Evolutionary conservation across 208 protist genomes (phyloP), one percentile per base, ranked within the genome.

Genomic region (Willaertia magna): DNA sequence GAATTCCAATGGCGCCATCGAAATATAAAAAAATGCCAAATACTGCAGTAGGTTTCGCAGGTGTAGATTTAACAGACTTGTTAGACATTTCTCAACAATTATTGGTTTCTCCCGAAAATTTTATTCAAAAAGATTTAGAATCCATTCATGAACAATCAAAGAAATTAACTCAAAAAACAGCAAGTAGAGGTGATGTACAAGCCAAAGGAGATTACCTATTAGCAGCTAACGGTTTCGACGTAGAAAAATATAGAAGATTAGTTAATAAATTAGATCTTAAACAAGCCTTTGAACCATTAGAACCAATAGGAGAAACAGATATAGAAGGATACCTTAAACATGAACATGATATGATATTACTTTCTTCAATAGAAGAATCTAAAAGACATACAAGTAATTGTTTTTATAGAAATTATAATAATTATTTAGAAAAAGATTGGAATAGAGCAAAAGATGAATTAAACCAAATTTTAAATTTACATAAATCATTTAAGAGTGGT

Each of bases 131-230:
- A n/a, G 55, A 67, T 67, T 67, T 67, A 26, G 55, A 67, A 67
- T 67, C 55, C 51, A 51, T 81, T 51, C 76, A 51, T 51, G 43
- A 81, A 81, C 76, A 81, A 81, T 51, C 43, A 39, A 47, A 51
- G 51, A 81, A 40, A 30, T 81, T 81, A 51, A 51, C 20, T 34
- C 43, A 81, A 51, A 81, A 81, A 40, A 46, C 22, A 30, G 30
- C 40, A 20, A 22, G 59, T 11, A n/a, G 18, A 6, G 44, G n/a
- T 26, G 76, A 81, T 51, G 76, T 51, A 6, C 43, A 51, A 51
- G 12, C 43, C 3, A 81, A 81, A 40, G 44, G 76, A 11, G 76
- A 81, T 81, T 81, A 51, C 34, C 34, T 81, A n/a, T 34, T 81
- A 39, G 40, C 76, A 39, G n/a, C 18, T 1, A 49, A 81, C 7